Base-by-base conservation (phyloP, 1,284 basidiomycete genomes). In the Puccinia polysora region DNA sequence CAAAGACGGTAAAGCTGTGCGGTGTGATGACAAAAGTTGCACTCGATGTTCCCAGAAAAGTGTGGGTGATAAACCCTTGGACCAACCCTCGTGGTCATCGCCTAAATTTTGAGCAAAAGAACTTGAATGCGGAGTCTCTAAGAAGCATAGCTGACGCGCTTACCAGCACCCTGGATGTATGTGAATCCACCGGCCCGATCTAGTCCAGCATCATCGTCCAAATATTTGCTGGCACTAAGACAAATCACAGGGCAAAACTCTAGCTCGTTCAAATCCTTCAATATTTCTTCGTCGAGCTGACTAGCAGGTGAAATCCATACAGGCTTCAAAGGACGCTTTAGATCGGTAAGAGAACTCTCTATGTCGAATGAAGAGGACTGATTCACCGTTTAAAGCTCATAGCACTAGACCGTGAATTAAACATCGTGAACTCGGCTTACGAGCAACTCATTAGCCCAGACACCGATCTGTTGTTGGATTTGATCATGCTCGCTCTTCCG, bases 21-120 rank as follows among this genome's bases (percentile, higher is more conserved):
- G 82, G 4, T 77, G 6, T 80, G 79, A 75, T 0, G 76, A 55
- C 14, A 91, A 79, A n/a, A 93, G 81, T 14, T 76, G 74, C 0
- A 81, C 76, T 25, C 81, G 81, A 76, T 89, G 80, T 38, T 76
- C 75, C 91, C 91, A 94, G 77, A 88, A 93, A 12, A 87, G 73
- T 8, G 80, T 76, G 0, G 91, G 89, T 0, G 86, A 88, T 67
- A 93, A 81, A 1, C 89, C 89, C 84, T 88, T 75, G 47, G 88
- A 85, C 90, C 90, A 93, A 7, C 88, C 81, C 78, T 93, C 91
- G 76, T 93, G 90, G 76, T 93, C 91, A 77, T 93, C 90, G 0
- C 90, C 91, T 0, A 89, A 18, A 7, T 30, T 32, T 38, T 25
- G 32, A 40, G 3, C 10, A 59, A 23, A 2, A 23, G 43, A 40